Percentiles rank a stretch among this genome's conserved stretches.
Conservation (phyloP, 495 filamentous ascomycete genomes). For the Penicillium robsamsonii region DNA sequence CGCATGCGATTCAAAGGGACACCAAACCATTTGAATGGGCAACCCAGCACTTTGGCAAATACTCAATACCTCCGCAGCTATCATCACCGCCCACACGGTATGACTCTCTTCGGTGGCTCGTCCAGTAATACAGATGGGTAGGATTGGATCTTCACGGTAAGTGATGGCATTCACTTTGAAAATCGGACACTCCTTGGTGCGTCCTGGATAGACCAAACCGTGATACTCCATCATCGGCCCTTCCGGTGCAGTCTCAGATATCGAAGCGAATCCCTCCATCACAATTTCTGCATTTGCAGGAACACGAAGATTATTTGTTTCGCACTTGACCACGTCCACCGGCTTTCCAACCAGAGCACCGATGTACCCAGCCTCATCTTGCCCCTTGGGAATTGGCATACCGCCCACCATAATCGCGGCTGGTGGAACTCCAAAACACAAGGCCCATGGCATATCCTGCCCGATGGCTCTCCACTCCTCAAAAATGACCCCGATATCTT, state of each 20-base stretch:
- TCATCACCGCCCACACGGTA: constrained; percentile 26
- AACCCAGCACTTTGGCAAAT: constrained; percentile 28
- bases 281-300: constrained; percentile 42
- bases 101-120: constrained; percentile 34
- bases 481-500: constrained; percentile 36
- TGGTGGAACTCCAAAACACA: constrained; percentile 39
- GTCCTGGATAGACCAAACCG: constrained; percentile 32
- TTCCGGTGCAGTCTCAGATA: constrained; percentile 31
- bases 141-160: constrained; percentile 32
- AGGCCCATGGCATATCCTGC: constrained; percentile 37
- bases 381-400: constrained; percentile 39
- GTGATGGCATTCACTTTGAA: constrained; percentile 41
- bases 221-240: constrained; percentile 41
- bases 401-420: constrained; percentile 38
- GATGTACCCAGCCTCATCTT: constrained; percentile 36
- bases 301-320: constrained; percentile 37
- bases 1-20: constrained; percentile 31
- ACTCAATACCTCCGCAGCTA: constrained; percentile 29
- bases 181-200: constrained; percentile 25
- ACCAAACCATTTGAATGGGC: constrained; percentile 24
- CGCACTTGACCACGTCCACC: constrained; percentile 39
- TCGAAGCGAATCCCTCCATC: constrained; percentile 37
- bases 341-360: constrained; percentile 32
- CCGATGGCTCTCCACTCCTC: constrained; percentile 39
- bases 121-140: constrained; percentile 33